Conservation (phyloP, 208 protist species). For the Leishmania major region DNA sequence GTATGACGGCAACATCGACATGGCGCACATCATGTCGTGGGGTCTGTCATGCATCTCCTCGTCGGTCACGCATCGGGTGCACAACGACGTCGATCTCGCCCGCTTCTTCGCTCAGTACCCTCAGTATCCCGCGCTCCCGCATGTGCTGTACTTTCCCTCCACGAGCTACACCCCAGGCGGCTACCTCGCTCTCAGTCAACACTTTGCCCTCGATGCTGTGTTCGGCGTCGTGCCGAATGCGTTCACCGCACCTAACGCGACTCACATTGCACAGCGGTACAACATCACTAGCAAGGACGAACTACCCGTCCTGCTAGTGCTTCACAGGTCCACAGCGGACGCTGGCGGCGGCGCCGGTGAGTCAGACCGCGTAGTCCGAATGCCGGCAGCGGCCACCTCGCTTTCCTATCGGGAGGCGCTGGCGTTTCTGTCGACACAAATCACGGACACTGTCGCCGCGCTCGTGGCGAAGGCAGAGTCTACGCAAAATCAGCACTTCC, state of each 20-base stretch:
- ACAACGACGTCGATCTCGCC: slow-evolving; percentile 37
- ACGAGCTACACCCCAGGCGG: slow-evolving; percentile 23
- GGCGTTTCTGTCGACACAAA: slow-evolving; percentile 15
- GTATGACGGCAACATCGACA: slow-evolving; percentile 20
- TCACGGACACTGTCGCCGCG: slow-evolving; percentile 16
- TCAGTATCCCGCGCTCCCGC: slow-evolving; percentile 35
- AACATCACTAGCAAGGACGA: slow-evolving; percentile 23
- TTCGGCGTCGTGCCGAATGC: slow-evolving; percentile 51
- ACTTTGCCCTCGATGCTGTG: slow-evolving; percentile 32
- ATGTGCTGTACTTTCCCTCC: slow-evolving; percentile 51
- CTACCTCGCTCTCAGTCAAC: slow-evolving; percentile 34
- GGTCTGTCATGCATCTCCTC: slow-evolving; percentile 36
- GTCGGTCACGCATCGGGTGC: slow-evolving; percentile 31
- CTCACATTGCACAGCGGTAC: slow-evolving; percentile 39
- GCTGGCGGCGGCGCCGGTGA: slow-evolving; percentile 7
- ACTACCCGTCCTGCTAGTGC: slow-evolving; percentile 37
- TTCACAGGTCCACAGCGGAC: slow-evolving; percentile 20
- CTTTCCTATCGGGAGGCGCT: slow-evolving; percentile 18
- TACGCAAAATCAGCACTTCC: neutral
- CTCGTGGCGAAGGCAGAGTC: slow-evolving; percentile 12
- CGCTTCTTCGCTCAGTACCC: slow-evolving; percentile 36
- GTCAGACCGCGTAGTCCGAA: slow-evolving; percentile 26
- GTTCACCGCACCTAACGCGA: slow-evolving; percentile 8
- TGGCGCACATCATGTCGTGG: slow-evolving; percentile 33
- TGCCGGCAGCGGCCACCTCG: slow-evolving; percentile 1